Evolutionary conservation across 257 asterid species (phyloP).

Genomic region (Nicotiana attenuata): DNA sequence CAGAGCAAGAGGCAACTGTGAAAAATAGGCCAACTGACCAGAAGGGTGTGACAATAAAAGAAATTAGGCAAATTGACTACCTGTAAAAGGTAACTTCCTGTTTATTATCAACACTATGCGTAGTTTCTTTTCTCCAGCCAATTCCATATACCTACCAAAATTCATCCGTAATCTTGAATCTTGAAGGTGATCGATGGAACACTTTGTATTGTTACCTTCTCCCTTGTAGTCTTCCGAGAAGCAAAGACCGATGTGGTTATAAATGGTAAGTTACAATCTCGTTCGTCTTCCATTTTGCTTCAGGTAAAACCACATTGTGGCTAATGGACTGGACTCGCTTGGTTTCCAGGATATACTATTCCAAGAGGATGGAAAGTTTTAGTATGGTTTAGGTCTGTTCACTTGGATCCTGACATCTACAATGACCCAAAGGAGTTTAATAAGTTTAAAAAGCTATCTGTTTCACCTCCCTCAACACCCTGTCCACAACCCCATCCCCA

Average conservation of each 20-base stretch:
- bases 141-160: not conserved
- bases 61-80: slow-evolving; percentile 64
- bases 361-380: slow-evolving; percentile 88
- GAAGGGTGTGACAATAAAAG: slow-evolving; percentile 48
- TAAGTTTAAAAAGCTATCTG: slow-evolving; percentile 22
- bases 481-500: not conserved
- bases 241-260: slow-evolving; percentile 56
- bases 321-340: not conserved
- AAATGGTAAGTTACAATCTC: slow-evolving; percentile 41
- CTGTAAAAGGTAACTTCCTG: slow-evolving; percentile 44
- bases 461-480: not conserved
- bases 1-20: slow-evolving; percentile 69
- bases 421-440: slow-evolving; percentile 59
- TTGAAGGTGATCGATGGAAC: slow-evolving; percentile 79
- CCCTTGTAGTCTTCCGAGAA: slow-evolving; percentile 71
- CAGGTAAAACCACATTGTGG: not conserved
- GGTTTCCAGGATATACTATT: slow-evolving; percentile 52
- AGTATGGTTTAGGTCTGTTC: slow-evolving; percentile 81
- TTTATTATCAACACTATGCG: not conserved
- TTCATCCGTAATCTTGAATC: not conserved
- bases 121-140: not conserved
- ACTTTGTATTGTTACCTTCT: slow-evolving; percentile 68
- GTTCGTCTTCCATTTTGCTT: not conserved
- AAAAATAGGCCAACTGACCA: slow-evolving; percentile 55
- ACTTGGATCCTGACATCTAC: slow-evolving; percentile 56